A percentile compares a stretch with the other conserved stretches of the same genome.
These are phyloP conservation scores for Alternaria alternata DNA, from an alignment of 2,329 filamentous ascomycete species.

Conservation along the genomic window DNA sequence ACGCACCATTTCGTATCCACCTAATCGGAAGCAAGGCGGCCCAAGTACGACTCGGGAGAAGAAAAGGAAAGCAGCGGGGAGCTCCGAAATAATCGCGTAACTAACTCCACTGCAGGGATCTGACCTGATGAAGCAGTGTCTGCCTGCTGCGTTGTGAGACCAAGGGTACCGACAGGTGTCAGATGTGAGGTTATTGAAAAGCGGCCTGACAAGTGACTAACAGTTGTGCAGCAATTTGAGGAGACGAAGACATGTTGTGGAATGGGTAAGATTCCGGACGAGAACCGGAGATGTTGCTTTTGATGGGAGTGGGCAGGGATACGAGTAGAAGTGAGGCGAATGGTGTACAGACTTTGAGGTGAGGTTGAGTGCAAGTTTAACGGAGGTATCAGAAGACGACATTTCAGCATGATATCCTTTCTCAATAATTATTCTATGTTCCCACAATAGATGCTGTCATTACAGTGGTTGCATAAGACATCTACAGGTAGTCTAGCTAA, in stretches of 20 bases:
- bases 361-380: neutral
- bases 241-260: neutral
- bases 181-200: slow-evolving; percentile 14
- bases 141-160: neutral
- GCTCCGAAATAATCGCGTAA: neutral
- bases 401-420: neutral
- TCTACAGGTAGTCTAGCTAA: neutral
- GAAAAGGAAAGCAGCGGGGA: neutral
- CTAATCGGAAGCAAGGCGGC: slow-evolving; percentile 7
- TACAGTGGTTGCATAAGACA: neutral
- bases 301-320: neutral
- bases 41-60: slow-evolving; percentile 6
- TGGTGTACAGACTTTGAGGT: neutral
- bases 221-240: neutral
- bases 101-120: neutral
- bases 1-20: neutral
- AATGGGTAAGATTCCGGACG: neutral
- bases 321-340: neutral
- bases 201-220: slow-evolving; percentile 12
- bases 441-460: neutral
- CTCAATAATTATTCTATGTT: neutral
- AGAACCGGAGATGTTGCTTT: neutral
- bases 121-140: neutral
- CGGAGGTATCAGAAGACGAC: neutral
- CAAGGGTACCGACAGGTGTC: neutral